Conservation (phyloP, 1,284 basidiomycete genomes). For the Pyrrhoderma lamaoense region DNA sequence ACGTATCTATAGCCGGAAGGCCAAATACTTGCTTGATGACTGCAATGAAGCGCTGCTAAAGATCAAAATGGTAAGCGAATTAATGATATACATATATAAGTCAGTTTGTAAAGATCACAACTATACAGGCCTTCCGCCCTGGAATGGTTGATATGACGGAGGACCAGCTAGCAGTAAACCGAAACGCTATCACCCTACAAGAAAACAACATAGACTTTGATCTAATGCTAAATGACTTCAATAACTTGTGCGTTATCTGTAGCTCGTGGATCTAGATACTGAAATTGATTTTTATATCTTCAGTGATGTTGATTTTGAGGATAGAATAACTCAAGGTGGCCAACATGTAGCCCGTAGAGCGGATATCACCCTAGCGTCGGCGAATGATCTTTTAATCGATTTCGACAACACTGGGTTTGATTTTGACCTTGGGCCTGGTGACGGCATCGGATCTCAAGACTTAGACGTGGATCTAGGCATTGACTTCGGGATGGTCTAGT, state of each 20-base stretch:
- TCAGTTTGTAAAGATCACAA: conserved; percentile 35
- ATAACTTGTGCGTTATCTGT: conserved; percentile 46
- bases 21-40: conserved; percentile 95
- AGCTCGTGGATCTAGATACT: background rate
- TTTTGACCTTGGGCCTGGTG: conserved; percentile 68
- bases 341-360: conserved; percentile 76
- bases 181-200: conserved; percentile 82
- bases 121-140: conserved; percentile 42
- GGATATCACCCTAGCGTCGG: conserved; percentile 75
- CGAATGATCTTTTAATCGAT: conserved; percentile 55
- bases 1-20: conserved; percentile 95
- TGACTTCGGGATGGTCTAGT: conserved; percentile 52
- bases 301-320: conserved; percentile 73
- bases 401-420: conserved; percentile 45
- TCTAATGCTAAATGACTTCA: conserved; percentile 78
- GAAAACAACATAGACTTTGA: conserved; percentile 69
- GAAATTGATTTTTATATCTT: background rate
- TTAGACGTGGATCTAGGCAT: conserved; percentile 70
- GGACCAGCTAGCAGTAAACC: conserved; percentile 82
- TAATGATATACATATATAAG: conserved; percentile 47
- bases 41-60: conserved; percentile 94
- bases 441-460: conserved; percentile 83
- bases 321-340: conserved; percentile 56
- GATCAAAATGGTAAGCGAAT: conserved; percentile 86
- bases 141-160: conserved; percentile 92